Conservation (phyloP, 2,329 filamentous ascomycete genomes). For the Stromatinia cepivora region DNA sequence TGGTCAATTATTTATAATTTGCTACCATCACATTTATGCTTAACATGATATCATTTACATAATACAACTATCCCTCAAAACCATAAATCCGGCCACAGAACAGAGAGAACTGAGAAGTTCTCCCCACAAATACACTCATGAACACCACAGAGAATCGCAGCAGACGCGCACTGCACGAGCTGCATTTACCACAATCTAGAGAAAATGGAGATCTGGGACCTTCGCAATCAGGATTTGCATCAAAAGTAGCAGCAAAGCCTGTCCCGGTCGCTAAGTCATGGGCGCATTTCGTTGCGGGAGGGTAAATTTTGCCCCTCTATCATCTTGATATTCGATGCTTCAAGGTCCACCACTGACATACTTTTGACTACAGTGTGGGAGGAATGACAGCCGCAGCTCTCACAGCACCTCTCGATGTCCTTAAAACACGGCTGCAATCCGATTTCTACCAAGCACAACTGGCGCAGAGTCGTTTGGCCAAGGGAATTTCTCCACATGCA, state of each 20-base stretch:
- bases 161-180: constrained; percentile 26
- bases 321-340: neutral
- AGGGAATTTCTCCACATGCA: constrained; percentile 49
- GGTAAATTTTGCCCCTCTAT: constrained; percentile 54
- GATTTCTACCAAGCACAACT: constrained; percentile 92
- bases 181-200: constrained; percentile 47
- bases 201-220: constrained; percentile 60
- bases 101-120: constrained; percentile 16
- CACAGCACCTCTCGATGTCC: constrained; percentile 90
- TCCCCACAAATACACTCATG: constrained; percentile 34
- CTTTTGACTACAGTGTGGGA: constrained; percentile 60
- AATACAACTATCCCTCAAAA: neutral
- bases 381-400: constrained; percentile 90
- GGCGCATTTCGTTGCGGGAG: constrained; percentile 90
- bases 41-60: constrained; percentile 16
- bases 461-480: constrained; percentile 62
- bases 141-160: constrained; percentile 33
- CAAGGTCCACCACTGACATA: constrained; percentile 17
- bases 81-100: neutral
- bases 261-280: constrained; percentile 71
- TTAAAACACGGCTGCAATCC: constrained; percentile 90
- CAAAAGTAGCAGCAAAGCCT: constrained; percentile 42
- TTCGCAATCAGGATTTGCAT: constrained; percentile 43
- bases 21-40: neutral
- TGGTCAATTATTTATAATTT: constrained; percentile 5